These are phyloP conservation scores for Tetradesmus obliquus DNA, from an alignment of 139 green algal species.

Conservation along the genomic window DNA sequence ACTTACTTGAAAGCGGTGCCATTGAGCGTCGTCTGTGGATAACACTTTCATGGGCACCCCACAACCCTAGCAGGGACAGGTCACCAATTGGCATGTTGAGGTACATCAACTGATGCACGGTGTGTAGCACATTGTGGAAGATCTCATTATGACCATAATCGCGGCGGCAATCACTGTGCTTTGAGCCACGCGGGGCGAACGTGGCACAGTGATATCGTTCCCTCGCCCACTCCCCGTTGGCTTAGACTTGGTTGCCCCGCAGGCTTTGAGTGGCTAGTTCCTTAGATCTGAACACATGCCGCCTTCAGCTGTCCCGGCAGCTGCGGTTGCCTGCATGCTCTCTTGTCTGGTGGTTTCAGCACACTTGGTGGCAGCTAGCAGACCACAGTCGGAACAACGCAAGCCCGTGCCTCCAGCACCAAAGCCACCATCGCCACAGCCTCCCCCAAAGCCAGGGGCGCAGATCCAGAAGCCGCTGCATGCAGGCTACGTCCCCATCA, in stretches of 20 bases:
- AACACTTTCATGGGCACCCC: background rate
- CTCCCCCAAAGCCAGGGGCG: background rate
- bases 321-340: background rate
- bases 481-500: slow-evolving; percentile 46
- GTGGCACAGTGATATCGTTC: too few species aligned
- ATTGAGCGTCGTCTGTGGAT: background rate
- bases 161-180: too few species aligned
- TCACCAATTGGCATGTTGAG: too few species aligned
- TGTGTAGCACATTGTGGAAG: too few species aligned
- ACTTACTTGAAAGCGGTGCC: too few species aligned
- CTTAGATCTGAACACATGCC: background rate
- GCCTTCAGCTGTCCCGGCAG: background rate
- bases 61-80: background rate
- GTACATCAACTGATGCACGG: too few species aligned
- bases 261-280: too few species aligned
- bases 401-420: background rate
- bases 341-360: background rate
- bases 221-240: too few species aligned
- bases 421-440: background rate
- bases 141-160: too few species aligned
- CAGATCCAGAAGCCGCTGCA: slow-evolving; percentile 23
- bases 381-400: background rate
- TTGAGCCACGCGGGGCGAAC: too few species aligned
- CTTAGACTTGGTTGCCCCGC: too few species aligned
- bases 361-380: background rate